Percentiles rank a stretch among this genome's conserved stretches.
Conservation (phyloP, 768 basidiomycete species). For the Boletus rubroflammeus region DNA sequence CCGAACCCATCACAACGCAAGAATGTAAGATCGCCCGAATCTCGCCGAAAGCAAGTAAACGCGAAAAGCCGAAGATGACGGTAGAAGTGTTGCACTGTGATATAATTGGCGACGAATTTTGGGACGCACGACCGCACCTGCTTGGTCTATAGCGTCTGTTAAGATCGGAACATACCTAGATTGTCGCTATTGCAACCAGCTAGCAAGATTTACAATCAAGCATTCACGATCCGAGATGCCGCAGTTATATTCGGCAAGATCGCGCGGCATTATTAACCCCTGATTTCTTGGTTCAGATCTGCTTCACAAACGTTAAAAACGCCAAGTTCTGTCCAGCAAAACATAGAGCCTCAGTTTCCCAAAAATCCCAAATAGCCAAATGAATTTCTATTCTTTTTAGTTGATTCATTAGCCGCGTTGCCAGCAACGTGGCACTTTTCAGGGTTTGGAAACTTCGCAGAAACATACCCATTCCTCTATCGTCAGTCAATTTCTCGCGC, state of each 20-base stretch:
- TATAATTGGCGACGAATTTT: slow-evolving; percentile 79
- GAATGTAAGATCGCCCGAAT: slow-evolving; percentile 5
- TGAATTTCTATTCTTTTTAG: no score
- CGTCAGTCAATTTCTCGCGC: background rate
- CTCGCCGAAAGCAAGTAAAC: slow-evolving; percentile 30
- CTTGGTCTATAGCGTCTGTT: slow-evolving; percentile 29
- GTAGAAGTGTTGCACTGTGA: slow-evolving; percentile 75
- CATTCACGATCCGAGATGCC: no score
- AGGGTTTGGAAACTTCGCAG: background rate
- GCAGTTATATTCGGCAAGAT: background rate
- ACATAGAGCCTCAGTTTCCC: background rate
- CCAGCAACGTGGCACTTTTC: background rate
- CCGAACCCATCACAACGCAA: background rate
- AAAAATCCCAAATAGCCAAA: background rate
- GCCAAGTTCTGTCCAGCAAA: background rate
- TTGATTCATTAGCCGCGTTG: background rate
- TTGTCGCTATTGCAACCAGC: background rate
- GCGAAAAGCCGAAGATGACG: slow-evolving; percentile 37
- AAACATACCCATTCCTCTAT: background rate
- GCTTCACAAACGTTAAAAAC: background rate
- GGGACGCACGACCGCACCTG: slow-evolving; percentile 58
- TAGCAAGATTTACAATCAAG: background rate
- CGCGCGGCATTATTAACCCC: background rate
- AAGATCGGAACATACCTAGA: background rate
- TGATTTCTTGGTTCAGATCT: background rate